These are phyloP conservation scores for Raphanus sativus DNA, from an alignment of 345 rosid genomes.

Conservation along the genomic window DNA sequence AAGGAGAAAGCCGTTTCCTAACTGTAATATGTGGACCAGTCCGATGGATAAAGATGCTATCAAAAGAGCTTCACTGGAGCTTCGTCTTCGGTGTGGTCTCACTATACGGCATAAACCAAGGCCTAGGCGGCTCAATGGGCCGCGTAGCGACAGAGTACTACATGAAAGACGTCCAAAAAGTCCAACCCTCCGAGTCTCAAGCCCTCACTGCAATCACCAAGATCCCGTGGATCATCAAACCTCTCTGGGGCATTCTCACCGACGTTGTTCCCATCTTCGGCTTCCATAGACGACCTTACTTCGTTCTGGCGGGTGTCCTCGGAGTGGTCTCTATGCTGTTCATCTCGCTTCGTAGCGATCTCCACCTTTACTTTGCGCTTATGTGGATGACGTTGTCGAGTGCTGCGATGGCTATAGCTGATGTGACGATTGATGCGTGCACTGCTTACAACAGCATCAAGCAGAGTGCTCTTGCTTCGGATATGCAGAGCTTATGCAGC, in stretches of 20 bases:
- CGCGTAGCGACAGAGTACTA: slow-evolving; percentile 85
- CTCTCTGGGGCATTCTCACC: slow-evolving; percentile 92
- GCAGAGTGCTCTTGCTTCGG: slow-evolving; percentile 76
- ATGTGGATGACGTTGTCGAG: slow-evolving; percentile 69
- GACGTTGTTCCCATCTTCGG: slow-evolving; percentile 86
- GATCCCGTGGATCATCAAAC: slow-evolving; percentile 93
- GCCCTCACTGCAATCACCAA: slow-evolving; percentile 61
- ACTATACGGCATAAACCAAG: slow-evolving; percentile 83
- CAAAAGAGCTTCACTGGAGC: slow-evolving; percentile 87
- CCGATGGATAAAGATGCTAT: slow-evolving; percentile 75
- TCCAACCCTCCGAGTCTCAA: slow-evolving; percentile 91
- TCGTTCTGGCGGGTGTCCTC: slow-evolving; percentile 70
- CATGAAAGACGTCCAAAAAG: slow-evolving; percentile 97
- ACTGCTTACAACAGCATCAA: slow-evolving; percentile 79
- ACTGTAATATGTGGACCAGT: slow-evolving; percentile 54
- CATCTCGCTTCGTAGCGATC: slow-evolving; percentile 60
- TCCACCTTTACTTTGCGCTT: slow-evolving; percentile 69
- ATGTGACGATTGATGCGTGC: slow-evolving; percentile 95
- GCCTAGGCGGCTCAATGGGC: slow-evolving; percentile 78
- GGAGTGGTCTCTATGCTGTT: slow-evolving; percentile 69
- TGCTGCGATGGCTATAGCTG: slow-evolving; percentile 82
- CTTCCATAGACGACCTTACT: slow-evolving; percentile 86
- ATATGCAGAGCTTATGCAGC: slow-evolving; percentile 92
- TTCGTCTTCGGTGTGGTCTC: slow-evolving; percentile 79
- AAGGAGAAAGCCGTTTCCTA: slow-evolving; percentile 29